Conservation (phyloP, 306 rosid species). For the Lathyrus tuberosus region DNA sequence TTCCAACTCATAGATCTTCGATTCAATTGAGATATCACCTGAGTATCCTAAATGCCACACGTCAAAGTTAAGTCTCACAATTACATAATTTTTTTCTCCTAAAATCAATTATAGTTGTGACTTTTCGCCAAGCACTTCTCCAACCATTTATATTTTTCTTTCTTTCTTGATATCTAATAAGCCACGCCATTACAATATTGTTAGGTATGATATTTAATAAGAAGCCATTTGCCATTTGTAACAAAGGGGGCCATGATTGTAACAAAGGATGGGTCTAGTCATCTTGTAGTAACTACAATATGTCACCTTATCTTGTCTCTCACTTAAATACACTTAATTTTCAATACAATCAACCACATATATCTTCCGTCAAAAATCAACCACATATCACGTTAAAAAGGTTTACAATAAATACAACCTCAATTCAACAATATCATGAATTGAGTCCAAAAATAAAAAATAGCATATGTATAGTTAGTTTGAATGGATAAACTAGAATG, state of each 20-base stretch:
- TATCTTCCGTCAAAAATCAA: neutral
- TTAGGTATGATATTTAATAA: constrained; percentile 16
- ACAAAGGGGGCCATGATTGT: neutral
- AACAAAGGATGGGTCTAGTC: constrained; percentile 10
- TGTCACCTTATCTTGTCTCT: constrained; percentile 16
- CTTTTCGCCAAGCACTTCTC: neutral
- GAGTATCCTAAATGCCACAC: too few relatives aligned
- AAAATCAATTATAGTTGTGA: neutral
- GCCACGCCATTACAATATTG: neutral
- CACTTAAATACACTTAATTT: constrained; percentile 28
- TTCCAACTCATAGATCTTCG: too few relatives aligned
- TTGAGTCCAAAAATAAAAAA: too few relatives aligned
- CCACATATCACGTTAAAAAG: neutral
- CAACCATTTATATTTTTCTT: neutral
- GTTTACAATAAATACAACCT: neutral
- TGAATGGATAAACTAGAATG: constrained; percentile 1
- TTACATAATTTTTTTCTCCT: too few relatives aligned
- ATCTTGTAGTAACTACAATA: constrained; percentile 32
- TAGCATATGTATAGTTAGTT: neutral
- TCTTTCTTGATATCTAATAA: neutral
- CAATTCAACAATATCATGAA: too few relatives aligned
- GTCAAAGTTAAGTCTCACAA: too few relatives aligned
- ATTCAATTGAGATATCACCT: neutral
- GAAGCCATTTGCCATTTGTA: constrained; percentile 12
- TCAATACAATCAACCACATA: neutral